Evolutionary conservation across 2,329 filamentous ascomycete species (phyloP).

Genomic region (Teratosphaeria nubilosa): DNA sequence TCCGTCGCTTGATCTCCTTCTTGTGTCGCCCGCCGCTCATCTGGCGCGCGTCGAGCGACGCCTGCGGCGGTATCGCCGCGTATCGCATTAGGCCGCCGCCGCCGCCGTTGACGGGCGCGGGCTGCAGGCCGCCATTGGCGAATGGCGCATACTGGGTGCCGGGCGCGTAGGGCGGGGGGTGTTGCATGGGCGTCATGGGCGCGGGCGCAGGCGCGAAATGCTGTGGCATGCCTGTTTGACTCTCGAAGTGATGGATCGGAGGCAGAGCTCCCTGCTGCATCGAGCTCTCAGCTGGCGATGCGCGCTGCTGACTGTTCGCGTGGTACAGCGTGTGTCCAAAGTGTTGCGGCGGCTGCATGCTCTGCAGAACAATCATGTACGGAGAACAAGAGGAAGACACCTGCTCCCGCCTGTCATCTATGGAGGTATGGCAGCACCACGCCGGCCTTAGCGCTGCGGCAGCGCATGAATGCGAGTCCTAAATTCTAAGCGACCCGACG

Average conservation of each 20-base stretch:
- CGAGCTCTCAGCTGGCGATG: conserved; percentile 1
- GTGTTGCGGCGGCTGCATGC: conserved; percentile 2
- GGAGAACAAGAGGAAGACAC: neutral
- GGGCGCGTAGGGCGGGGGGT: conserved; percentile 15
- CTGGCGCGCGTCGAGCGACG: conserved; percentile 32
- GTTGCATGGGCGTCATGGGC: conserved; percentile 9
- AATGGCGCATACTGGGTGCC: conserved; percentile 13
- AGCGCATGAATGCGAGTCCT: neutral
- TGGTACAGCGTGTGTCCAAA: neutral
- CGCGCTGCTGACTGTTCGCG: neutral
- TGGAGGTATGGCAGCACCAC: neutral
- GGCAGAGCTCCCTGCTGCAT: conserved; percentile 6
- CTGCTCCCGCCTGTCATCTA: neutral
- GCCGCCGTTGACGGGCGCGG: conserved; percentile 14
- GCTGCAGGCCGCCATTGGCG: conserved; percentile 13
- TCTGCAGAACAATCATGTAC: neutral
- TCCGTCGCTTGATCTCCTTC: conserved; percentile 66
- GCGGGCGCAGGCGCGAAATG: conserved; percentile 12
- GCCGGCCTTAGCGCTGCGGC: neutral
- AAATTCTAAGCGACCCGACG: neutral
- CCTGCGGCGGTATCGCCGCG: conserved; percentile 41
- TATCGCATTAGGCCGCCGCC: conserved; percentile 39
- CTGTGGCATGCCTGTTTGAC: conserved; percentile 12
- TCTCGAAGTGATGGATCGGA: conserved; percentile 14
- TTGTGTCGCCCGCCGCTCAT: conserved; percentile 55